Conservation (phyloP, 768 basidiomycete species). For the Pleurotus tuoliensis region DNA sequence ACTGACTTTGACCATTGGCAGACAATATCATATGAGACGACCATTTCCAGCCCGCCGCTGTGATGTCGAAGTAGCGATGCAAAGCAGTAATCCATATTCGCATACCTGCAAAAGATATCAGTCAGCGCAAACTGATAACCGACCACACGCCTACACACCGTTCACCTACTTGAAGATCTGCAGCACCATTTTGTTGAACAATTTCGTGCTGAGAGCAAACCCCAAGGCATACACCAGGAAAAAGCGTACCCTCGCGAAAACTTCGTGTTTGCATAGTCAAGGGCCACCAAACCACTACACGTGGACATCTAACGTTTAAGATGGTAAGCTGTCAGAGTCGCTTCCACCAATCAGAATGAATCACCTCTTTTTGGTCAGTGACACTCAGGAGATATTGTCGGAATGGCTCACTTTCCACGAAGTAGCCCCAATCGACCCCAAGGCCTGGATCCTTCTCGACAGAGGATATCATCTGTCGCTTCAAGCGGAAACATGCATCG, state of each 20-base stretch:
- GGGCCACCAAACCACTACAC: slow-evolving; percentile 22
- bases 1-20: neutral
- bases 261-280: slow-evolving; percentile 19
- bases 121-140: neutral
- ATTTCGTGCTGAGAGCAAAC: slow-evolving; percentile 27
- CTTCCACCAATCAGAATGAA: slow-evolving; percentile 1
- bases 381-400: slow-evolving; percentile 18
- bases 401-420: slow-evolving; percentile 22
- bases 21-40: neutral
- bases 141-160: neutral
- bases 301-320: too few species aligned
- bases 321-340: too few species aligned
- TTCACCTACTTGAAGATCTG: slow-evolving; percentile 22
- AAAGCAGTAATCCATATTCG: slow-evolving; percentile 33
- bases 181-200: slow-evolving; percentile 20
- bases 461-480: slow-evolving; percentile 21
- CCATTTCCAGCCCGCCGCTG: neutral
- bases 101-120: slow-evolving; percentile 19
- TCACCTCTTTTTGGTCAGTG: slow-evolving; percentile 18
- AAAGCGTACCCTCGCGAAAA: slow-evolving; percentile 17
- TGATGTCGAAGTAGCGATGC: slow-evolving; percentile 14
- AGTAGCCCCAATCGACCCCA: slow-evolving; percentile 23
- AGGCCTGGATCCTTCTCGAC: slow-evolving; percentile 23
- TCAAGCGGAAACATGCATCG: slow-evolving; percentile 31
- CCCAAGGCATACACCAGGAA: slow-evolving; percentile 22